These are phyloP conservation scores for Tetrastigma voinierianum DNA, from an alignment of 164 flowering plant species.

Conservation along the genomic window DNA sequence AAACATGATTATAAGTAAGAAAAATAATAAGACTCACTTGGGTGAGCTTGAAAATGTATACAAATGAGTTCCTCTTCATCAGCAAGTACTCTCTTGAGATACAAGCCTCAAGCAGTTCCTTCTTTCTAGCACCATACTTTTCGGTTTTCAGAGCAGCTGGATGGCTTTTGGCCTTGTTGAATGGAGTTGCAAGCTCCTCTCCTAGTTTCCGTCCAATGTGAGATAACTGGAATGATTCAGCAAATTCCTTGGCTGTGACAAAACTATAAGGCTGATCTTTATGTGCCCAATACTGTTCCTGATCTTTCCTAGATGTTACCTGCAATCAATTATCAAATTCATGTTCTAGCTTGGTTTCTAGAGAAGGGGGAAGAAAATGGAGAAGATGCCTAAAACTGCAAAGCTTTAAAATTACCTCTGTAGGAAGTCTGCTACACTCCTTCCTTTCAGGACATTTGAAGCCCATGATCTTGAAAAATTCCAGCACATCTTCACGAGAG, in stretches of 20 bases:
- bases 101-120: conserved; percentile 47
- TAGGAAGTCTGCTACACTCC: conserved; percentile 37
- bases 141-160: conserved; percentile 54
- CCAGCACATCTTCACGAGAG: conserved; percentile 44
- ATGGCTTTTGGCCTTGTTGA: conserved; percentile 47
- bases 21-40: too few relatives aligned
- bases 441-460: conserved; percentile 39
- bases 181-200: too few relatives aligned
- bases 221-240: conserved; percentile 56
- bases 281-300: conserved; percentile 54
- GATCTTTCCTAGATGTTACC: conserved; percentile 74
- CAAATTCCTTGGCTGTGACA: conserved; percentile 44
- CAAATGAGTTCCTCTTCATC: too few relatives aligned
- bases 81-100: conserved; percentile 42
- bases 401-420: conserved; percentile 28
- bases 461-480: conserved; percentile 27
- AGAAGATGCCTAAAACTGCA: too few relatives aligned
- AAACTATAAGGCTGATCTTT: conserved; percentile 44
- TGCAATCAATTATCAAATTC: conserved; percentile 10
- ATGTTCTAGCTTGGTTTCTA: too few relatives aligned
- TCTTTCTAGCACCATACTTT: conserved; percentile 40
- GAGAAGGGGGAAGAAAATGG: too few relatives aligned
- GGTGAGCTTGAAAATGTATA: too few relatives aligned
- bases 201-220: conserved; percentile 43
- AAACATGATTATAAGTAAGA: too few relatives aligned